These are phyloP conservation scores for Astrocystis sublimbata DNA, from an alignment of 495 filamentous ascomycete species.

Conservation along the genomic window DNA sequence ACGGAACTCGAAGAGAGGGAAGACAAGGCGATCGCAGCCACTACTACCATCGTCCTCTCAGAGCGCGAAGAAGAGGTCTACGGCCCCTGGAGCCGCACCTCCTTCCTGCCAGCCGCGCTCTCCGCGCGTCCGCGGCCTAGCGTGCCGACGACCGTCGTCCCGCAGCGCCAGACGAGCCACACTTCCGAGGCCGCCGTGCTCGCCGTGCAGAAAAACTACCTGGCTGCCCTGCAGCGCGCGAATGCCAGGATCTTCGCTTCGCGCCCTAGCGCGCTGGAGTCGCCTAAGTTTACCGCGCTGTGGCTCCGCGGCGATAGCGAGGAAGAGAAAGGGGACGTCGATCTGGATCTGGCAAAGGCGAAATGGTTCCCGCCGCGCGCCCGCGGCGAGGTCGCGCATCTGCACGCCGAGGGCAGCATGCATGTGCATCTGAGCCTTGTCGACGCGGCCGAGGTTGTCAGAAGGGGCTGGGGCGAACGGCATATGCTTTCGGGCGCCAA, in stretches of 20 bases:
- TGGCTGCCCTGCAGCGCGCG: slow-evolving; percentile 10
- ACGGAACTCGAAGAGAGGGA: background rate
- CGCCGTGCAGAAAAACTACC: slow-evolving; percentile 4
- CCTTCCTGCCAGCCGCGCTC: background rate
- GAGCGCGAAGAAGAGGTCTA: slow-evolving; percentile 12
- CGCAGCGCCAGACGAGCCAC: slow-evolving; percentile 36
- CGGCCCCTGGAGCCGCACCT: background rate
- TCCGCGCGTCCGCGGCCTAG: slow-evolving; percentile 21
- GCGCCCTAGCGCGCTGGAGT: slow-evolving; percentile 27
- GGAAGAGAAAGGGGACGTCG: background rate
- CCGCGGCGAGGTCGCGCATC: slow-evolving; percentile 34
- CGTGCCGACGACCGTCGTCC: slow-evolving; percentile 30
- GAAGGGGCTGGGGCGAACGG: slow-evolving; percentile 35
- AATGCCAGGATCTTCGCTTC: slow-evolving; percentile 27
- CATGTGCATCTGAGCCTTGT: slow-evolving; percentile 33
- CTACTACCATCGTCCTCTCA: slow-evolving; percentile 15
- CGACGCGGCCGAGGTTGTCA: slow-evolving; percentile 35
- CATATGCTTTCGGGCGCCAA: slow-evolving; percentile 31
- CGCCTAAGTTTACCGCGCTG: slow-evolving; percentile 27
- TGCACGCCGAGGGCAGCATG: slow-evolving; percentile 35
- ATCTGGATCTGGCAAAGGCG: background rate
- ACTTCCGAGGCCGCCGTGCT: background rate
- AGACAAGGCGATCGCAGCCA: background rate
- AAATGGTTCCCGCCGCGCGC: slow-evolving; percentile 14
- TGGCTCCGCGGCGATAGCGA: slow-evolving; percentile 20